Conservation (phyloP, 1,139 yeast genomes). For the Candida glucosophila region DNA sequence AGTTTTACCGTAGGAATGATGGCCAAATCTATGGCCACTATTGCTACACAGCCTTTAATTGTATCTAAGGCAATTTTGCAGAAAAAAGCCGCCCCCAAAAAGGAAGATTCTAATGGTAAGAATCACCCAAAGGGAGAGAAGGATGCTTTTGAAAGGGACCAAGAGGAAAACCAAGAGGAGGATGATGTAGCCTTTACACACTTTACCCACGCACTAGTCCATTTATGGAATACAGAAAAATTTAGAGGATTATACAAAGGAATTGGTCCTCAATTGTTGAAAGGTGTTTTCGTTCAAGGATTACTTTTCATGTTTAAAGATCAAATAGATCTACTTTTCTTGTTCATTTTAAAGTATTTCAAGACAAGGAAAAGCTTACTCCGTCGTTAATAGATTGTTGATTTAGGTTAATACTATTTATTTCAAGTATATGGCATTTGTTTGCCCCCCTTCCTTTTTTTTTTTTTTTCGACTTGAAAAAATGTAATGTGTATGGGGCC, state of each 20-base stretch:
- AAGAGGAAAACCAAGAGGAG: conserved; percentile 19
- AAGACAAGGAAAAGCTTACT: no score
- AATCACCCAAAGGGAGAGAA: no score
- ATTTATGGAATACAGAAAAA: conserved; percentile 36
- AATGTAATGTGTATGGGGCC: no score
- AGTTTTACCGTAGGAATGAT: conserved; percentile 69
- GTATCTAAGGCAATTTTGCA: conserved; percentile 80
- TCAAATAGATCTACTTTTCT: conserved; percentile 43
- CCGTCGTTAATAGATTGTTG: no score
- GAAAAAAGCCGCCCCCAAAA: conserved; percentile 23
- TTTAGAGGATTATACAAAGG: conserved; percentile 61
- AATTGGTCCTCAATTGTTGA: conserved; percentile 67
- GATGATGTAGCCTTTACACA: conserved; percentile 30
- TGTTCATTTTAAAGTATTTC: conserved; percentile 29
- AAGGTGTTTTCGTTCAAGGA: conserved; percentile 84
- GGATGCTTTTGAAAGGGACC: no score
- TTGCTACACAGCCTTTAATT: conserved; percentile 78
- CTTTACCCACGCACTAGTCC: conserved; percentile 35
- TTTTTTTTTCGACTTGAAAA: no score
- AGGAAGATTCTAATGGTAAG: conserved; percentile 4
- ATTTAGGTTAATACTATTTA: no score
- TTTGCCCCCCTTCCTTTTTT: no score
- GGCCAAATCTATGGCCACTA: conserved; percentile 74
- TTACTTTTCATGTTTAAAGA: conserved; percentile 77
- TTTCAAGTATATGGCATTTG: no score